Base-by-base conservation (phyloP, 2,329 filamentous ascomycete species). In the Pezicula radicicola region DNA sequence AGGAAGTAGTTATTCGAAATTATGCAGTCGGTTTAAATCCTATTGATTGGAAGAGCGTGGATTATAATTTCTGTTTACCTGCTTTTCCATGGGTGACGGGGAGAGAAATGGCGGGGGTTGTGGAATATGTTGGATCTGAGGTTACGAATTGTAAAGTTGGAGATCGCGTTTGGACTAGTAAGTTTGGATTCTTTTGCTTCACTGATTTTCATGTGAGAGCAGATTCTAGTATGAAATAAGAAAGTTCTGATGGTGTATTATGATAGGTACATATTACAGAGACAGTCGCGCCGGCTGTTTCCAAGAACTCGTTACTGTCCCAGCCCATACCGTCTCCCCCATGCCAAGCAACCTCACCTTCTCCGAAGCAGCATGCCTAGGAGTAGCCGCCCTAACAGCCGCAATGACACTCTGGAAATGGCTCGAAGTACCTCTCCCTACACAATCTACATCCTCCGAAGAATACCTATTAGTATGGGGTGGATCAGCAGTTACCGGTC, bases 341-440 rank as follows among this genome's bases (percentile, higher is more conserved):
- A 63, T 75, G 18, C 72, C 72, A 0, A 51, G 48, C 2, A 62
- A 63, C 28, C 56, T 72, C 15, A 52, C 59, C 12, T 67, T 71
- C 37, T 61, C 67, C 47, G 50, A 63, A 8, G 70, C 70, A 9
- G 65, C 71, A 5, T 70, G 68, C 19, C 63, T 74, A 2, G 72
- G 72, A 4, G 71, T 75, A 1, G 70, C 68, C 2, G 72, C 64
- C 15, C 58, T 74, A 12, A 73, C 72, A 12, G 71, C 72, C 3
- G 65, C 67, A 37, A 72, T 75, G 67, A 69, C 72, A 6, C 58
- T 75, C 10, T 72, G 72, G 63, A 66, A 68, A 42, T 75, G 71
- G 68, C 55, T 75, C 6, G 62, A 61, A 10, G 62, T 73, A n/a
- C 64, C 67, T 0, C 57, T 63, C 47, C 25, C 52, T 51, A 27